phyloP scores from a whole-genome alignment of 2,329 filamentous ascomycete species.

The Hypoxylon sp. region DNA sequence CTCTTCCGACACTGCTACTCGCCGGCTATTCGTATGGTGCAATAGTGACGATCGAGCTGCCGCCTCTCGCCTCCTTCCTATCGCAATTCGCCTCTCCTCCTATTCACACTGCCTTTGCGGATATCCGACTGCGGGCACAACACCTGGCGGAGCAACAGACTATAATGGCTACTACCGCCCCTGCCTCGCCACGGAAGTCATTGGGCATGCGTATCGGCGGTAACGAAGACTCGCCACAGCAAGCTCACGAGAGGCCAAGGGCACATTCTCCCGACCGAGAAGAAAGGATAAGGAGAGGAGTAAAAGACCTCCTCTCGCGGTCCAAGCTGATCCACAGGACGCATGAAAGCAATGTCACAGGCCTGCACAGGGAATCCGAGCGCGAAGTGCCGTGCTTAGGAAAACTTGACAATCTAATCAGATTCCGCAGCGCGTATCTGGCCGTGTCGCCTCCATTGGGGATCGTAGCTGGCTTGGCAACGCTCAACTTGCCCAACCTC shows the following conservation, averaged over 20 bases:
- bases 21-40: slow-evolving; percentile 93
- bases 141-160: slow-evolving; percentile 72
- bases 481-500: slow-evolving; percentile 60
- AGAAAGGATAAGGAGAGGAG: slow-evolving; percentile 56
- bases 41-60: slow-evolving; percentile 77
- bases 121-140: slow-evolving; percentile 74
- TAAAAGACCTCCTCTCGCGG: slow-evolving; percentile 57
- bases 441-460: slow-evolving; percentile 74
- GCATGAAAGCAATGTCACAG: slow-evolving; percentile 32
- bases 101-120: slow-evolving; percentile 66
- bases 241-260: slow-evolving; percentile 50
- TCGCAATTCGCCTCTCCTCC: slow-evolving; percentile 62
- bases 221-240: slow-evolving; percentile 51
- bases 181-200: slow-evolving; percentile 45
- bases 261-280: slow-evolving; percentile 55
- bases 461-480: slow-evolving; percentile 66
- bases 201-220: slow-evolving; percentile 60
- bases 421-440: slow-evolving; percentile 62
- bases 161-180: slow-evolving; percentile 50
- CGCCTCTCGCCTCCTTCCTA: slow-evolving; percentile 67
- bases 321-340: slow-evolving; percentile 44
- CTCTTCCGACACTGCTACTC: slow-evolving; percentile 55
- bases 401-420: slow-evolving; percentile 46
- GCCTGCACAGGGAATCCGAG: slow-evolving; percentile 21
- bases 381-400: slow-evolving; percentile 39